Evolutionary conservation across 2,329 filamentous ascomycete species (phyloP).

Genomic region (Colletotrichum tabaci): DNA sequence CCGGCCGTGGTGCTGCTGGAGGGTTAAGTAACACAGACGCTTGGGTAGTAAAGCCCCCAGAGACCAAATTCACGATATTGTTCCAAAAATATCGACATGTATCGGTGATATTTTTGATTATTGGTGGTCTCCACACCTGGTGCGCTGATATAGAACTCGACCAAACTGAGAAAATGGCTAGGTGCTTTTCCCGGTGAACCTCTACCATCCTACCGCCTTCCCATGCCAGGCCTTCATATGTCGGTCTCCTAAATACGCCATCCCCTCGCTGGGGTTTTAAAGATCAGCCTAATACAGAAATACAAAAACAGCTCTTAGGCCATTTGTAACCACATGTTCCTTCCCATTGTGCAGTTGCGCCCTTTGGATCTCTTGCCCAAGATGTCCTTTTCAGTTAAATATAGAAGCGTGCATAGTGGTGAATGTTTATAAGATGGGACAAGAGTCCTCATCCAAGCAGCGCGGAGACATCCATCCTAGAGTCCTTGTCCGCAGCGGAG

Average conservation of each 20-base stretch:
- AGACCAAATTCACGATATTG: background rate
- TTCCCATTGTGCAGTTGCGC: constrained; percentile 4
- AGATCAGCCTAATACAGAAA: background rate
- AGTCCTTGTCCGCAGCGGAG: constrained; percentile 42
- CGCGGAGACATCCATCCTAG: constrained; percentile 38
- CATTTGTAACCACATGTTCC: background rate
- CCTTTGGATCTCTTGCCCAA: background rate
- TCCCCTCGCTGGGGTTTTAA: constrained; percentile 33
- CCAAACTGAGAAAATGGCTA: background rate
- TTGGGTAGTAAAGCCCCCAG: background rate
- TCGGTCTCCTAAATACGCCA: constrained; percentile 35
- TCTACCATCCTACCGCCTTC: constrained; percentile 17
- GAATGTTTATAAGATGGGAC: background rate
- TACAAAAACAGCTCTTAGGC: background rate
- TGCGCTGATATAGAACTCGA: background rate
- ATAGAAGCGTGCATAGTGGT: background rate
- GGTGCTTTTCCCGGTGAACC: background rate
- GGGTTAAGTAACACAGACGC: background rate
- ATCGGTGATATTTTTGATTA: background rate
- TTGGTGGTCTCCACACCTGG: background rate
- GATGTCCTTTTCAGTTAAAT: constrained; percentile 12
- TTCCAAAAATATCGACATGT: background rate
- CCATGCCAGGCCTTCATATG: constrained; percentile 30
- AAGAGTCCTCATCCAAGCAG: constrained; percentile 23
- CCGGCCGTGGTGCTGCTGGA: background rate